Conservation (phyloP, 2,329 filamentous ascomycete species). For the Paramyrothecium sp. region DNA sequence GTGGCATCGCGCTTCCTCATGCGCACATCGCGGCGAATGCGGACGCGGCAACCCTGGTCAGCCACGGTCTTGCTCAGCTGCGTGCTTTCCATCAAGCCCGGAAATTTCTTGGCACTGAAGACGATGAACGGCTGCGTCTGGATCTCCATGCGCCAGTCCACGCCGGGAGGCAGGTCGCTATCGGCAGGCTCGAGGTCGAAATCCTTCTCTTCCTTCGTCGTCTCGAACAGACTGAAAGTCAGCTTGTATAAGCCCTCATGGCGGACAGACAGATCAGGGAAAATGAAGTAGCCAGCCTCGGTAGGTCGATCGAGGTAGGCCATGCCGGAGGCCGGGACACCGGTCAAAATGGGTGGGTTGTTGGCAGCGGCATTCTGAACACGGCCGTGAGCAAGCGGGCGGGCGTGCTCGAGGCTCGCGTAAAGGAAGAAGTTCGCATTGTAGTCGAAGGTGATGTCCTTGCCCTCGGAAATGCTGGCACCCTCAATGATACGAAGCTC, state of each 20-base stretch:
- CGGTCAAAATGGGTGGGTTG: slow-evolving; percentile 82
- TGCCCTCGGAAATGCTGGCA: slow-evolving; percentile 54
- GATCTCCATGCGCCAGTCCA: slow-evolving; percentile 86
- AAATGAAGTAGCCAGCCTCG: slow-evolving; percentile 89
- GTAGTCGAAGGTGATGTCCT: slow-evolving; percentile 83
- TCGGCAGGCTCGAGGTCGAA: slow-evolving; percentile 56
- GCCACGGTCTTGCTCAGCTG: slow-evolving; percentile 85
- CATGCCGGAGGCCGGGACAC: slow-evolving; percentile 92
- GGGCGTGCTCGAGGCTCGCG: slow-evolving; percentile 83
- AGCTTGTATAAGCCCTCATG: slow-evolving; percentile 93
- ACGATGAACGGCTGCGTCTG: slow-evolving; percentile 86
- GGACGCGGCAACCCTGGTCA: slow-evolving; percentile 94
- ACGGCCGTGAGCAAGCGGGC: slow-evolving; percentile 78
- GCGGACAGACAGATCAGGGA: slow-evolving; percentile 91
- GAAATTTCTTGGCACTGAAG: slow-evolving; percentile 98
- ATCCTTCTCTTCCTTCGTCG: slow-evolving; percentile 83
- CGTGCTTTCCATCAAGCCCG: slow-evolving; percentile 87
- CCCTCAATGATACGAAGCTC: slow-evolving; percentile 85
- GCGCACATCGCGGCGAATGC: slow-evolving; percentile 89
- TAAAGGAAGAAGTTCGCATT: slow-evolving; percentile 98
- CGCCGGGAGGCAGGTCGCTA: slow-evolving; percentile 48
- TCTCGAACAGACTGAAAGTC: slow-evolving; percentile 90
- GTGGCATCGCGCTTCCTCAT: slow-evolving; percentile 77
- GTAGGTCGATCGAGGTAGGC: slow-evolving; percentile 88
- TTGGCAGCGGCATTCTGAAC: slow-evolving; percentile 65